Base-by-base conservation (phyloP, 345 rosid species). In the Litchi chinensis region DNA sequence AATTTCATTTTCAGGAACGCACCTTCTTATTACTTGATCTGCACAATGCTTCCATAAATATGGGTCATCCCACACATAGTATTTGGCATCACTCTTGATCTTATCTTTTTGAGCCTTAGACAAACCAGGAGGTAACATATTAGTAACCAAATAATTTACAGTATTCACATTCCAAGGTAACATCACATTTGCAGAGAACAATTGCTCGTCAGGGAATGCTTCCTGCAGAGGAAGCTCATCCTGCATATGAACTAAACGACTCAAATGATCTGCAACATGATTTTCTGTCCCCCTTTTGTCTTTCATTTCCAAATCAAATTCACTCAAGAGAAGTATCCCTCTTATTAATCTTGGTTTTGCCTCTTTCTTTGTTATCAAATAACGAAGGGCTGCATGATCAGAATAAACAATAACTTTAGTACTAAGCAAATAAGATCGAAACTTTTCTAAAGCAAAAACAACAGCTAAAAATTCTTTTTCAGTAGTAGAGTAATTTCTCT, bases 41-140 rank as follows among this genome's bases (percentile, higher is more conserved):
- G 71, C 21, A n/a, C 46, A 68, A 37, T 43, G n/a, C 52, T 12
- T 68, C 16, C 19, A 68, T 39, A 68, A 43, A 1, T 37, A 32
- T 39, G 71, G 71, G 50, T 68, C 71, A 28, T 68, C 71, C 71
- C 71, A 68, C 8, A 41, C 15, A 65, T 22, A 37, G 41, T 15
- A 22, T 65, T 65, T 12, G 15, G 12, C 69, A 15, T 19, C 24
- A 24, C 48, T 44, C 48, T 44, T 44, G 10, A 44, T 48, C 52
- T 48, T 48, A 48, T 48, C 52, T 48, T 13, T 48, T n/a, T 21
- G 39, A 66, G 70, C 21, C 21, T 5, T 26, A 26, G 44, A 13
- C 43, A n/a, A 59, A 59, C 70, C 16, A 66, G 10, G 32, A 39
- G 15, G 70, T 6, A 66, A n/a, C 15, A 6, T 39, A n/a, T 26